These are phyloP conservation scores for Vitis hybrid DNA, from an alignment of 177 flowering plant species.

Conservation along the genomic window DNA sequence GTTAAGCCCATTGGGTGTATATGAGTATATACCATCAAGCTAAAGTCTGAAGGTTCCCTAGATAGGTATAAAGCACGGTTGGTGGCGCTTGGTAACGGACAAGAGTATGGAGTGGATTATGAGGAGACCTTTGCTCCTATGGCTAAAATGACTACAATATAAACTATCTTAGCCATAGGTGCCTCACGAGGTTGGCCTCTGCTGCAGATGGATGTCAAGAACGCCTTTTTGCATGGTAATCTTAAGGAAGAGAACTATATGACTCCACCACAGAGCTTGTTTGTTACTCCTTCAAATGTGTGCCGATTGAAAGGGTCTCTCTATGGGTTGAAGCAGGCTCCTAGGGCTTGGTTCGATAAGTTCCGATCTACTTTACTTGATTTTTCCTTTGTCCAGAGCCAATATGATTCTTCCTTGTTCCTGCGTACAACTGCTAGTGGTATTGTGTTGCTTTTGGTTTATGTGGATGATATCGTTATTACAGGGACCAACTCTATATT, in stretches of 20 bases:
- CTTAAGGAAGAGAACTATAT: constrained; percentile 4
- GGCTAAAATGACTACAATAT: constrained; percentile 3
- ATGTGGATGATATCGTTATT: constrained; percentile 7
- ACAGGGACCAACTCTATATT: neutral
- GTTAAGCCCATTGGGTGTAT: too few species aligned
- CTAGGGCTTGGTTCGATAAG: constrained; percentile 17
- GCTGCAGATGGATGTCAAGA: constrained; percentile 13
- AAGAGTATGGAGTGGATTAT: constrained; percentile 18
- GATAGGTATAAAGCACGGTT: too few species aligned
- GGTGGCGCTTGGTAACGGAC: neutral
- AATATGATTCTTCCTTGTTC: constrained; percentile 15
- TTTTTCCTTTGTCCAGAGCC: constrained; percentile 7
- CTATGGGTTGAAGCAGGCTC: constrained; percentile 1
- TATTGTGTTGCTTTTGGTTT: constrained; percentile 4
- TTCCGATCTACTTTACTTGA: constrained; percentile 5
- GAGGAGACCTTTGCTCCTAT: neutral
- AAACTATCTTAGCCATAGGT: neutral
- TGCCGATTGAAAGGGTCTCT: neutral
- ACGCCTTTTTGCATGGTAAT: constrained; percentile 3
- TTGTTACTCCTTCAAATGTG: neutral
- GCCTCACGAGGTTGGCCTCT: constrained; percentile 5
- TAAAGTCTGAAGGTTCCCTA: too few species aligned
- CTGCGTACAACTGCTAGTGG: neutral
- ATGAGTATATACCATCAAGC: too few species aligned
- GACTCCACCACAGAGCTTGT: neutral